Evolutionary conservation across 2,329 filamentous ascomycete genomes (phyloP).

Genomic region (Neonectria ditissima): DNA sequence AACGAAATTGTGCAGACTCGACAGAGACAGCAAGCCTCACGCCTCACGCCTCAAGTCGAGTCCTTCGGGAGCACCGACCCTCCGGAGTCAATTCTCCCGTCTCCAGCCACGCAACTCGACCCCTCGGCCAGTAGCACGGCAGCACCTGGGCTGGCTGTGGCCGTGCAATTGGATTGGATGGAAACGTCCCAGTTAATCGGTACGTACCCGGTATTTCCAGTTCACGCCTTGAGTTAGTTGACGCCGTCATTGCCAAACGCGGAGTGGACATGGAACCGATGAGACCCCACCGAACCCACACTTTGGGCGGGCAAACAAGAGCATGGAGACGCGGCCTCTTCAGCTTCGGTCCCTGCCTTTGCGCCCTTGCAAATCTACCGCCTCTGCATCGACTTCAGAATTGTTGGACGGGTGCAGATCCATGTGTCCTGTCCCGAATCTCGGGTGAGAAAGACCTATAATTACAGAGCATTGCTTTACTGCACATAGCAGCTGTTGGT

Average conservation of each 20-base stretch:
- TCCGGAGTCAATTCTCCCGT: conserved; percentile 5
- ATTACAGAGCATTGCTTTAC: not conserved
- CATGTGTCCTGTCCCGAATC: not conserved
- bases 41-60: not conserved
- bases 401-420: not conserved
- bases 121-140: no score
- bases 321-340: conserved; percentile 40
- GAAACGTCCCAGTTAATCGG: not conserved
- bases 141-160: no score
- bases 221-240: conserved; percentile 12
- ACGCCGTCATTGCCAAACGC: conserved; percentile 9
- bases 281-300: conserved; percentile 31
- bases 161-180: conserved; percentile 5
- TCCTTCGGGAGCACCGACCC: conserved; percentile 10
- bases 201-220: conserved; percentile 10
- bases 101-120: conserved; percentile 22
- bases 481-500: not conserved
- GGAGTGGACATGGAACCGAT: not conserved
- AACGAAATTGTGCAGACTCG: conserved; percentile 12
- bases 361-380: conserved; percentile 37
- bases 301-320: conserved; percentile 23
- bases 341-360: conserved; percentile 16
- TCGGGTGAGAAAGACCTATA: not conserved
- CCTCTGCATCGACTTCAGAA: conserved; percentile 8
- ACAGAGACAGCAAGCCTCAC: not conserved